These are phyloP conservation scores for Podila clonocystis DNA, from an alignment of 192 early-diverging fungal genomes.

Conservation along the genomic window DNA sequence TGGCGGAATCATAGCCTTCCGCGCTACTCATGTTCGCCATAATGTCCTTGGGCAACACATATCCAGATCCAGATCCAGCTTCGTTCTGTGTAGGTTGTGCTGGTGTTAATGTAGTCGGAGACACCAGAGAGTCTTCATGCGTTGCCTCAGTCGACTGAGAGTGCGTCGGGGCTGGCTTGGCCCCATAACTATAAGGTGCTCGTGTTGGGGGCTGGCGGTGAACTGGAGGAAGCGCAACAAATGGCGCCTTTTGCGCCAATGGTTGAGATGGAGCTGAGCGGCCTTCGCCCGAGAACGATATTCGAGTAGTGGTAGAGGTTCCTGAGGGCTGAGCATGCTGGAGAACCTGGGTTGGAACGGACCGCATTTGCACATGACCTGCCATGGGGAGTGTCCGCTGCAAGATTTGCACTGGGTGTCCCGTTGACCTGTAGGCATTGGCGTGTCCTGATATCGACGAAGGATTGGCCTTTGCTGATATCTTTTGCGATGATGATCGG, in stretches of 20 bases:
- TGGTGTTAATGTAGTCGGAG: neutral
- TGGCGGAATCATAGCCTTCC: neutral
- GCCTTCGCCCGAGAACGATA: neutral
- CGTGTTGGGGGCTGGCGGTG: constrained; percentile 24
- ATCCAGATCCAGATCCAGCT: no score
- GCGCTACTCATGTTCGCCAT: no score
- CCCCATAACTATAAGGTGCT: constrained; percentile 27
- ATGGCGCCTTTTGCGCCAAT: neutral
- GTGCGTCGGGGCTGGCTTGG: neutral
- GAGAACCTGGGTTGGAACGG: constrained; percentile 40
- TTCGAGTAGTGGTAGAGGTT: neutral
- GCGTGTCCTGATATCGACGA: neutral
- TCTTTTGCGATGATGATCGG: neutral
- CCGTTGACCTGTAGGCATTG: neutral
- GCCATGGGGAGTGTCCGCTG: constrained; percentile 17
- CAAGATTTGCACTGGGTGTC: constrained; percentile 27
- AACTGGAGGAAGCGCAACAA: constrained; percentile 5
- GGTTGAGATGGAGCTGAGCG: neutral
- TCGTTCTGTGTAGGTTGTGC: no score
- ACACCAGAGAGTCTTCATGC: neutral
- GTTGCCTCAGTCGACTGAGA: neutral
- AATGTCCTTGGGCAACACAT: no score
- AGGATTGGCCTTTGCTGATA: neutral
- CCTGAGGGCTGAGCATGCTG: constrained; percentile 10
- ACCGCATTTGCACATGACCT: constrained; percentile 18